Base-by-base conservation (phyloP, 2,329 filamentous ascomycete species). In the Ascochyta rabiei region DNA sequence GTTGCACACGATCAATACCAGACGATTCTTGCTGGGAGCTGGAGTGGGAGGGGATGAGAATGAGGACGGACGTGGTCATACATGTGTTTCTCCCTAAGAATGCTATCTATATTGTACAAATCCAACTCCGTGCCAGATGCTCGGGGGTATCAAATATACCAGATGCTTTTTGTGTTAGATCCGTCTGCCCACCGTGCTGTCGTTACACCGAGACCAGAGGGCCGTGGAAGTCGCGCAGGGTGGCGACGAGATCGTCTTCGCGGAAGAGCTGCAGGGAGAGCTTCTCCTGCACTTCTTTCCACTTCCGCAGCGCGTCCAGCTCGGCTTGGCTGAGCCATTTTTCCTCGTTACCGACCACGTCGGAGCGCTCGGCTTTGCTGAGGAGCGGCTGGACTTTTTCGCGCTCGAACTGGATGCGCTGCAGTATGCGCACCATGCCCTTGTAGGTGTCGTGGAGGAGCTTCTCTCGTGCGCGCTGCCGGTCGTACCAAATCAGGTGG, bases 401-500 rank as follows among this genome's bases (percentile, higher is more conserved):
- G 34, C 89, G 85, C 74, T 97, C 91, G 24, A 90, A 85, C 31
- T 87, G 84, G 21, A 96, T 83, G 21, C 92, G 88, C 73, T 96
- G 90, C 43, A 97, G 74, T 59, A 89, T 89, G 52, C 93, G 86
- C 15, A 91, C 83, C 90, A 98, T 96, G 24, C 88, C 84, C 74
- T 96, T 96, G 80, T 96, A 98, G 0, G 89, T 85, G 56, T 91
- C 88, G 59, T 96, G 89, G 10, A 96, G 76, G 1, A 96, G 78
- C 57, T 89, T 84, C 18, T 84, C 82, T 43, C 87, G 80, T 6
- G 89, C 88, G 41, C 89, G 85, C 40, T 91, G 86, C 10, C 84
- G 80, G 70, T 98, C 93, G 74, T 91, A 96, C 80, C 87, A 96
- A 88, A 93, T 97, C 51, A 98, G 85, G 73, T 93, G 98, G 21